Conservation (phyloP, 2,329 filamentous ascomycete species). For the Gaeumannomyces tritici region DNA sequence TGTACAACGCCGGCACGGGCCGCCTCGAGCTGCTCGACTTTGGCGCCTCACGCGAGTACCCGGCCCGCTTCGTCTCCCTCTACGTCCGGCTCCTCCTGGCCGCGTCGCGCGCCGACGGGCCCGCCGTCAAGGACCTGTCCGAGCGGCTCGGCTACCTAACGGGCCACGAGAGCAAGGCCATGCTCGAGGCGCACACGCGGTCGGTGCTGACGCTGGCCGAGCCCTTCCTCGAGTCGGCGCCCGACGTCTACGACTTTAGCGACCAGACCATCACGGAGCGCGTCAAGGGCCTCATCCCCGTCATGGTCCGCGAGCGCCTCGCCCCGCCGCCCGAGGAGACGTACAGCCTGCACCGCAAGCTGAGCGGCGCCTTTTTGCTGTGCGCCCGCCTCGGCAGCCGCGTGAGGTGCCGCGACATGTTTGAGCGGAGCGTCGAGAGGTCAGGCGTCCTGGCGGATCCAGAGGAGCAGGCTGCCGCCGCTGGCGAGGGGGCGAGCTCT, state of each 20-base stretch:
- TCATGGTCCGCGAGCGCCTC: conserved; percentile 85
- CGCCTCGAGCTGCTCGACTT: conserved; percentile 92
- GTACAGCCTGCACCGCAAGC: conserved; percentile 87
- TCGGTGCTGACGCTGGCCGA: conserved; percentile 87
- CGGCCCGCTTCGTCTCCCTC: conserved; percentile 64
- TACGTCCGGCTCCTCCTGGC: conserved; percentile 77
- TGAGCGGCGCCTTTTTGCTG: conserved; percentile 88
- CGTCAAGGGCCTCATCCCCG: conserved; percentile 76
- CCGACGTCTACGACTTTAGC: conserved; percentile 81
- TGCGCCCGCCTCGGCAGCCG: conserved; percentile 79
- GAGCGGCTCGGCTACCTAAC: conserved; percentile 83
- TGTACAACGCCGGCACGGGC: conserved; percentile 65
- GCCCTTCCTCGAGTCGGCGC: conserved; percentile 69
- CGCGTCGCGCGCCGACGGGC: conserved; percentile 61
- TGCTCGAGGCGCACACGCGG: conserved; percentile 85
- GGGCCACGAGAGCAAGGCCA: conserved; percentile 72
- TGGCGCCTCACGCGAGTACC: conserved; percentile 82
- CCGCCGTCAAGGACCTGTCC: conserved; percentile 56
- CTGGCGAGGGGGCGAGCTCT: not conserved
- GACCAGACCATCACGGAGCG: conserved; percentile 95
- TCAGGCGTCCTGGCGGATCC: conserved; percentile 12
- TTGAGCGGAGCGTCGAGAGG: conserved; percentile 45
- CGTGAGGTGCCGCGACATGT: conserved; percentile 74
- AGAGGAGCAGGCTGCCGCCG: too few species aligned
- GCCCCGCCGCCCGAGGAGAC: conserved; percentile 95